Conservation (phyloP, 345 rosid genomes). For the Lumnitzera racemosa region DNA sequence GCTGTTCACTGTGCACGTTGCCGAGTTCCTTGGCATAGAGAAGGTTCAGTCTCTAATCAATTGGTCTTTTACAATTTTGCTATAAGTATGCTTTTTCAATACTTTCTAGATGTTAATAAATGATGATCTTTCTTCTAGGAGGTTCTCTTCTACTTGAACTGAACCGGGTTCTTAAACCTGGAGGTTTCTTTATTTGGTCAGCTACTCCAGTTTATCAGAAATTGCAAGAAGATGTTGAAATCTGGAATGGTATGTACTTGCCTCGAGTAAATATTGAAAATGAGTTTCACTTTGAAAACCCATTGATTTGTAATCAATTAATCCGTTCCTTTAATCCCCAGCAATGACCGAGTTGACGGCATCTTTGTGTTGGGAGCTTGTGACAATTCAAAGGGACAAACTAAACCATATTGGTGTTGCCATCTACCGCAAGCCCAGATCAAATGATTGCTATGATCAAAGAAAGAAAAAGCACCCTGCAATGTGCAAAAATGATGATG, state of each 20-base stretch:
- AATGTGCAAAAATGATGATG: conserved; percentile 66
- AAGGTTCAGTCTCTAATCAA: conserved; percentile 25
- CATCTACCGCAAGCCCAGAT: conserved; percentile 61
- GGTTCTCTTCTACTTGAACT: conserved; percentile 80
- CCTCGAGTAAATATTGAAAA: too few species aligned
- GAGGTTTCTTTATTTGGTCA: conserved; percentile 93
- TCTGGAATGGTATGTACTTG: conserved; percentile 61
- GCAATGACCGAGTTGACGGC: conserved; percentile 72
- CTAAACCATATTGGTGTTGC: conserved; percentile 73
- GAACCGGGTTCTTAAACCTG: conserved; percentile 78
- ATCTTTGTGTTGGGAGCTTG: conserved; percentile 86
- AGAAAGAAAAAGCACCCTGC: conserved; percentile 58
- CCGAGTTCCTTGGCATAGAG: conserved; percentile 92
- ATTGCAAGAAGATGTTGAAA: conserved; percentile 57
- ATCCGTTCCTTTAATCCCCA: conserved; percentile 12
- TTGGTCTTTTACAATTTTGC: neutral
- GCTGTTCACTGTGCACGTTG: conserved; percentile 88
- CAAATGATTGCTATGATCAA: conserved; percentile 73
- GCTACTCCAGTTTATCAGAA: conserved; percentile 93
- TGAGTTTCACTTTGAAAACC: neutral
- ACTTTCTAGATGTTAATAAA: neutral
- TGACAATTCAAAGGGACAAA: conserved; percentile 69
- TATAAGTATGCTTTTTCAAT: neutral
- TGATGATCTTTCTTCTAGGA: conserved; percentile 18
- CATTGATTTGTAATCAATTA: neutral